Percentiles rank a stretch among this genome's conserved stretches.
Evolutionary conservation across 2,329 filamentous ascomycete species (phyloP).

Genomic region (Myotisia sp.): DNA sequence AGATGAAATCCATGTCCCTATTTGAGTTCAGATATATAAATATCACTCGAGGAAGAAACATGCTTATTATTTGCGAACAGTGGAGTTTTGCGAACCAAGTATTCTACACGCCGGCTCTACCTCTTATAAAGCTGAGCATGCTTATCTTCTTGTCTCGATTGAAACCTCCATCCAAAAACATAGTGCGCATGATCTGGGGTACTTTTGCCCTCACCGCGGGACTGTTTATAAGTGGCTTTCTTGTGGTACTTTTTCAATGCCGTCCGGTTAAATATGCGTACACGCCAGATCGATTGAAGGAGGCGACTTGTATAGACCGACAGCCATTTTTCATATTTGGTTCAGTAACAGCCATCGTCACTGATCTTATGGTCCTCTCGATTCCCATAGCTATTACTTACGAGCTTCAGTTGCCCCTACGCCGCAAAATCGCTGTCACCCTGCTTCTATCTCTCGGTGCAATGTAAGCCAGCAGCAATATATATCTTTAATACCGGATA

Average conservation of each 20-base stretch:
- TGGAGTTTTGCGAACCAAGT: slow-evolving; percentile 20
- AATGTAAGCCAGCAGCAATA: slow-evolving; percentile 13
- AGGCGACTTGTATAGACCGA: slow-evolving; percentile 19
- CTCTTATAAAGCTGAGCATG: slow-evolving; percentile 20
- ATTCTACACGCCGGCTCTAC: slow-evolving; percentile 19
- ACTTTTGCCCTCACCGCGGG: slow-evolving; percentile 13
- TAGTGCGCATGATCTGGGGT: slow-evolving; percentile 15
- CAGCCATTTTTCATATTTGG: slow-evolving; percentile 18
- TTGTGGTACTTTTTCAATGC: slow-evolving; percentile 22
- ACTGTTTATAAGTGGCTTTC: slow-evolving; percentile 15
- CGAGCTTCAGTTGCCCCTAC: slow-evolving; percentile 17
- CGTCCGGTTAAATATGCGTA: slow-evolving; percentile 17
- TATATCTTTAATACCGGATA: background rate
- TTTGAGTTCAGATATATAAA: background rate
- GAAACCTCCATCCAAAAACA: slow-evolving; percentile 15
- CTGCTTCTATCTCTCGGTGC: slow-evolving; percentile 18
- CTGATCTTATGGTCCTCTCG: slow-evolving; percentile 19
- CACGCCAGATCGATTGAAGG: slow-evolving; percentile 11
- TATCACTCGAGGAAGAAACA: background rate
- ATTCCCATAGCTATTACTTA: slow-evolving; percentile 22
- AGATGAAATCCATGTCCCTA: slow-evolving; percentile 5
- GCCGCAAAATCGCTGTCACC: slow-evolving; percentile 19
- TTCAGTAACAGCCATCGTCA: slow-evolving; percentile 19
- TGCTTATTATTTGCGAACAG: slow-evolving; percentile 7
- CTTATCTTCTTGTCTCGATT: slow-evolving; percentile 20